A percentile compares a stretch with the other conserved stretches of the same genome.
phyloP scores from a whole-genome alignment of 805 yeast genomes.

The Yamadazyma laniorum region DNA sequence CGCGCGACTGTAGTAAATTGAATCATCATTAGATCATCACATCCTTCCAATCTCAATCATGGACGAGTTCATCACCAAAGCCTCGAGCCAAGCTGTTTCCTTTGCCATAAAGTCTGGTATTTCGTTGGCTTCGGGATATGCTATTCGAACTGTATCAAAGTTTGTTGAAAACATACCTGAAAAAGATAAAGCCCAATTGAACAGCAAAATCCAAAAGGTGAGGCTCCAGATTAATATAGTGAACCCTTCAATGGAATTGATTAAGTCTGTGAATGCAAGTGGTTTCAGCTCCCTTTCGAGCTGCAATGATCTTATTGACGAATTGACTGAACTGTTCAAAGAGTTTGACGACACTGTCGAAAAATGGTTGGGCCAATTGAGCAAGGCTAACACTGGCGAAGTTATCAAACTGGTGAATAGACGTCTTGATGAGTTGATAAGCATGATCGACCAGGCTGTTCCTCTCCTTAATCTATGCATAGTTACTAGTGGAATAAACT shows the following conservation, averaged over 20 bases:
- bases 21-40: neutral
- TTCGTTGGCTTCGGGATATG: slow-evolving; percentile 70
- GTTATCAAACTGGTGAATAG: slow-evolving; percentile 47
- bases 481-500: slow-evolving; percentile 65
- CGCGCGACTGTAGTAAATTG: neutral
- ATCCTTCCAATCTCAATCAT: slow-evolving; percentile 16
- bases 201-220: slow-evolving; percentile 42
- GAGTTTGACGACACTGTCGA: slow-evolving; percentile 52
- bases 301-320: slow-evolving; percentile 52
- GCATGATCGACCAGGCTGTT: slow-evolving; percentile 58
- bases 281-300: slow-evolving; percentile 59
- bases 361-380: slow-evolving; percentile 27
- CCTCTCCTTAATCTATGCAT: slow-evolving; percentile 67
- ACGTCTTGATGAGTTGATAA: slow-evolving; percentile 47
- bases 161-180: slow-evolving; percentile 56
- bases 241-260: slow-evolving; percentile 64
- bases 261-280: slow-evolving; percentile 58
- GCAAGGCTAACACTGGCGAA: slow-evolving; percentile 29
- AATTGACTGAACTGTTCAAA: slow-evolving; percentile 56
- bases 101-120: slow-evolving; percentile 77
- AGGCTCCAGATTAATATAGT: slow-evolving; percentile 60
- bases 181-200: slow-evolving; percentile 47
- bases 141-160: slow-evolving; percentile 59
- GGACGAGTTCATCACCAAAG: slow-evolving; percentile 49
- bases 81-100: slow-evolving; percentile 76